A percentile compares a stretch with the other conserved stretches of the same genome.
Conservation (phyloP, 2,329 filamentous ascomycete genomes). For the Purpureocillium takamizusanense region DNA sequence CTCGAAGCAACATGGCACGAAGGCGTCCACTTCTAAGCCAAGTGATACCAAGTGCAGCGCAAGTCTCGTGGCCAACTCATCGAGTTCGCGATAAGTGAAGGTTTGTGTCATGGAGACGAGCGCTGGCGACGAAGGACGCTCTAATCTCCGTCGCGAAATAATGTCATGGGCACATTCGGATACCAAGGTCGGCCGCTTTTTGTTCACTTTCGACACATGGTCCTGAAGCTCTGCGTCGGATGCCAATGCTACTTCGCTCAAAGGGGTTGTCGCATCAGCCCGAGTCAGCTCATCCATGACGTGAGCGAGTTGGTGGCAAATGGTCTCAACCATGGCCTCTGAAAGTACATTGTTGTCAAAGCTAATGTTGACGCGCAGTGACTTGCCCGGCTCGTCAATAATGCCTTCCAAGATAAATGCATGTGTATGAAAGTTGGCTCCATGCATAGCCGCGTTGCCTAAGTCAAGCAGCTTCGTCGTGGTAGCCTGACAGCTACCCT, state of each 20-base stretch:
- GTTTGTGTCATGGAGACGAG: neutral
- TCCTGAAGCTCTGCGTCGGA: neutral
- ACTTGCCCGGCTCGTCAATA: too few species aligned
- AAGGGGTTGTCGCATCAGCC: too few species aligned
- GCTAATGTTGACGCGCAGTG: neutral
- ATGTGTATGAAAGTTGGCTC: neutral
- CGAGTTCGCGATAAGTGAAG: neutral
- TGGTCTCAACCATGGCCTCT: neutral
- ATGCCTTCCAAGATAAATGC: neutral
- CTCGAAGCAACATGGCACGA: slow-evolving; percentile 1
- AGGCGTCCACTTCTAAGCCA: neutral
- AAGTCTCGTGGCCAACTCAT: neutral
- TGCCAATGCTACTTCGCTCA: too few species aligned
- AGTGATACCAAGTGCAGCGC: neutral
- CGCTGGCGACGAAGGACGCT: neutral
- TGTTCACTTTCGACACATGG: neutral
- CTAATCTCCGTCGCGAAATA: neutral
- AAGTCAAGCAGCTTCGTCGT: neutral
- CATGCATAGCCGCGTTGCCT: neutral
- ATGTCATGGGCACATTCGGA: neutral
- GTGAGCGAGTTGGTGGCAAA: neutral
- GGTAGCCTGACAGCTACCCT: neutral
- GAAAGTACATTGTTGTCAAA: neutral
- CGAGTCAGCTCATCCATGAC: neutral
- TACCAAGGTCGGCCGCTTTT: neutral